phyloP scores from a whole-genome alignment of 2,329 filamentous ascomycete species.

The Aspergillus persii region DNA sequence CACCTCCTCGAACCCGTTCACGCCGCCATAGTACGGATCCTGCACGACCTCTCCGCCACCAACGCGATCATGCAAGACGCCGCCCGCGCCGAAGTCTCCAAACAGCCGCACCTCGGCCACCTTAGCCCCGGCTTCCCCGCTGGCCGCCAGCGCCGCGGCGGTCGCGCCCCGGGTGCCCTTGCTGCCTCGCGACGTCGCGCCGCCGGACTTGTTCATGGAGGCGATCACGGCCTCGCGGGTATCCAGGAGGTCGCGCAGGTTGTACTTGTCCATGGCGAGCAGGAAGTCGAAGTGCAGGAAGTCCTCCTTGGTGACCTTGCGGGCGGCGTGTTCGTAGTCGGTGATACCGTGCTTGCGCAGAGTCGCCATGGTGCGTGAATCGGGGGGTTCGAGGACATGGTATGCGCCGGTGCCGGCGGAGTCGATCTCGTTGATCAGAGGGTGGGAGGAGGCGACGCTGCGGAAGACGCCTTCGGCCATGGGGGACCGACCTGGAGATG shows the following conservation, averaged over 20 bases:
- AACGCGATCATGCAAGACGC: conserved; percentile 38
- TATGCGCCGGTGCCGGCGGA: conserved; percentile 90
- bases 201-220: conserved; percentile 45
- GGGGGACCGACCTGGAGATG: conserved; percentile 62
- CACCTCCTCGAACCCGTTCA: conserved; percentile 77
- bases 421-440: conserved; percentile 68
- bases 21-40: conserved; percentile 92
- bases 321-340: conserved; percentile 72
- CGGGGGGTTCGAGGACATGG: conserved; percentile 73
- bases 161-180: conserved; percentile 37
- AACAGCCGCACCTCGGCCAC: conserved; percentile 70
- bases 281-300: conserved; percentile 89
- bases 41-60: conserved; percentile 65
- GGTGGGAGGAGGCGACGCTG: conserved; percentile 59
- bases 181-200: conserved; percentile 17
- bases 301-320: conserved; percentile 70
- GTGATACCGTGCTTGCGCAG: conserved; percentile 71
- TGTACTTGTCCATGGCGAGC: conserved; percentile 87
- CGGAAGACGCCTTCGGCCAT: conserved; percentile 97
- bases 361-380: conserved; percentile 79
- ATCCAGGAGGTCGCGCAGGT: conserved; percentile 68
- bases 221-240: conserved; percentile 53
- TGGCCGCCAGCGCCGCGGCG: conserved; percentile 32
- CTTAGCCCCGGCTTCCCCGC: conserved; percentile 31
- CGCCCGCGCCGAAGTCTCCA: conserved; percentile 70